Percentiles rank a stretch among this genome's conserved stretches.
phyloP scores from a whole-genome alignment of 73 alveolate species.

The Tetrahymena malaccensis region DNA sequence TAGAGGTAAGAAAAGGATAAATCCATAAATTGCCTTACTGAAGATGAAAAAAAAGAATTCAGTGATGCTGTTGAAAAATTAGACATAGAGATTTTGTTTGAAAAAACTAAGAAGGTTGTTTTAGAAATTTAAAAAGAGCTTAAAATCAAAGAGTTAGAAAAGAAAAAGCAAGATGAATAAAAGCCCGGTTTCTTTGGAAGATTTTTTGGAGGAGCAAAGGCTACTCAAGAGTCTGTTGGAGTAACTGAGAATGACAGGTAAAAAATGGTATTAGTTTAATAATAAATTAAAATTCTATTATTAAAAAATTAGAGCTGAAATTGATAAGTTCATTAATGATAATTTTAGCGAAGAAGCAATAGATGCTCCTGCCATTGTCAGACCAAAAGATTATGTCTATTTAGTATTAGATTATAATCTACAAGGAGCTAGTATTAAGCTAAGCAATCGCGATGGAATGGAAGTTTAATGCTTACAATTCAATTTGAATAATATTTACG shows the following conservation, averaged over 20 bases:
- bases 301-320: not conserved
- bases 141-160: constrained; percentile 19
- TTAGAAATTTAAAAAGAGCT: constrained; percentile 6
- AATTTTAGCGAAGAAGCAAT: not conserved
- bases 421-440: not conserved
- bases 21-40: not conserved
- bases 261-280: not conserved
- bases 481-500: not conserved
- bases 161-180: constrained; percentile 1
- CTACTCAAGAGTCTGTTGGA: not conserved
- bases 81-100: constrained; percentile 7
- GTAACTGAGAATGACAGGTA: constrained; percentile 10
- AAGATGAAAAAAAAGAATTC: not conserved
- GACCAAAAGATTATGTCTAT: not conserved
- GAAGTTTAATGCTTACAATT: not conserved
- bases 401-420: not conserved
- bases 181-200: constrained; percentile 1
- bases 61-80: not conserved
- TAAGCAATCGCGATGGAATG: not conserved
- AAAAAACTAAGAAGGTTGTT: constrained; percentile 3
- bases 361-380: not conserved
- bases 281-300: not conserved
- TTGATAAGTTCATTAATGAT: not conserved
- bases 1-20: not conserved
- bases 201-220: constrained; percentile 29